Percentiles rank a stretch among this genome's conserved stretches.
Evolutionary conservation across 352 stramenopile genomes (phyloP).

Genomic region (Phytophthora sp.): DNA sequence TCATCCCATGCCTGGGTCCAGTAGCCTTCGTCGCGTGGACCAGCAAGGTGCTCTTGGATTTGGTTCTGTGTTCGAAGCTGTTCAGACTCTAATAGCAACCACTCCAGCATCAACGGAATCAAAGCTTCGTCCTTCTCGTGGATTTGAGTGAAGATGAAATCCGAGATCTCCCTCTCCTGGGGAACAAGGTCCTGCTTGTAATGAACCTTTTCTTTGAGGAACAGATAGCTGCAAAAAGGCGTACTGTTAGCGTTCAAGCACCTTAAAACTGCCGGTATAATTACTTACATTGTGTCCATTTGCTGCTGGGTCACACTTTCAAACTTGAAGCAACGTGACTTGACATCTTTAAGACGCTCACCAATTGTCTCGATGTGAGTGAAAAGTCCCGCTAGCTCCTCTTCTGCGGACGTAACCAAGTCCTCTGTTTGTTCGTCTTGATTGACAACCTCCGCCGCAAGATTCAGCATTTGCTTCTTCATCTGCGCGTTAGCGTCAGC

Average conservation of each 20-base stretch:
- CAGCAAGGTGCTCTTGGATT: slow-evolving; percentile 67
- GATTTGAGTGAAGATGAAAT: slow-evolving; percentile 71
- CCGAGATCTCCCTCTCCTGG: slow-evolving; percentile 67
- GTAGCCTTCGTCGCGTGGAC: slow-evolving; percentile 42
- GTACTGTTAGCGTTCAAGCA: slow-evolving; percentile 7
- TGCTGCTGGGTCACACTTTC: slow-evolving; percentile 54
- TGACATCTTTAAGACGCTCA: slow-evolving; percentile 65
- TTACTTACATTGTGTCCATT: slow-evolving; percentile 76
- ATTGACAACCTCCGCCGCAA: slow-evolving; percentile 43
- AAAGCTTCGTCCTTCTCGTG: slow-evolving; percentile 57
- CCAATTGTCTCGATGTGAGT: slow-evolving; percentile 51
- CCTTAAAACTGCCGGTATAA: neutral
- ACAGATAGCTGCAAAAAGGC: slow-evolving; percentile 82
- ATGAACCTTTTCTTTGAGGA: slow-evolving; percentile 84
- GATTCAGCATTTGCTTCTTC: slow-evolving; percentile 73
- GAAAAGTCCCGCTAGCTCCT: slow-evolving; percentile 55
- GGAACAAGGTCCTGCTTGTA: slow-evolving; percentile 71
- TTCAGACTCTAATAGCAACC: slow-evolving; percentile 78
- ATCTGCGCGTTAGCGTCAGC: slow-evolving; percentile 61
- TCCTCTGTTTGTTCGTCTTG: slow-evolving; percentile 33
- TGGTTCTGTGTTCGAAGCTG: slow-evolving; percentile 62
- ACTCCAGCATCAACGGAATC: slow-evolving; percentile 74
- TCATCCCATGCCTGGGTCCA: slow-evolving; percentile 80
- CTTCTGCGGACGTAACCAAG: slow-evolving; percentile 30
- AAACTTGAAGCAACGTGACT: slow-evolving; percentile 74